Conservation (phyloP, 2,329 filamentous ascomycete species). For the Colletotrichum somersetense region DNA sequence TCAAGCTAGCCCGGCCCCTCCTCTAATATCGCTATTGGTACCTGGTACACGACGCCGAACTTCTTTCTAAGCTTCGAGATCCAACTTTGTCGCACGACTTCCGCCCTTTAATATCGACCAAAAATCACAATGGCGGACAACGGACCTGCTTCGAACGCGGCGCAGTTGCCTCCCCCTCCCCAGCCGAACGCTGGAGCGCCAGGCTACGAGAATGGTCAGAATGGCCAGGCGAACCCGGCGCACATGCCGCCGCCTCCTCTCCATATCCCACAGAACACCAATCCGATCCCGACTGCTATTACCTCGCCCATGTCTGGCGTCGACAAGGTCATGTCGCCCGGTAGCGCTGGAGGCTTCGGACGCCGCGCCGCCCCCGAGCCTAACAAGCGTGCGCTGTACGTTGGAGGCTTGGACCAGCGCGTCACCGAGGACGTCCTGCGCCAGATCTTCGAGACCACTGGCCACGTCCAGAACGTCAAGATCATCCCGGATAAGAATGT, state of each 20-base stretch:
- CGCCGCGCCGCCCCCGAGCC: constrained; percentile 95
- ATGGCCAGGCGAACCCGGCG: constrained; percentile 75
- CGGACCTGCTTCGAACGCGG: constrained; percentile 70
- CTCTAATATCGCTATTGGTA: constrained; percentile 39
- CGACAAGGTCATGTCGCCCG: constrained; percentile 84
- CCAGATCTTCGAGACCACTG: constrained; percentile 98
- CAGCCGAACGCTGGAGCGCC: constrained; percentile 78
- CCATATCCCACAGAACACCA: constrained; percentile 96
- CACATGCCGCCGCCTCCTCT: constrained; percentile 93
- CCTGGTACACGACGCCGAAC: constrained; percentile 16
- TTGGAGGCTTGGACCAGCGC: constrained; percentile 92
- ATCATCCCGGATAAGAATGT: constrained; percentile 99
- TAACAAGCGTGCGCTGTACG: constrained; percentile 97
- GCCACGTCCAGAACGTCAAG: constrained; percentile 98
- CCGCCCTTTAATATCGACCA: constrained; percentile 18
- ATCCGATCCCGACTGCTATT: constrained; percentile 93
- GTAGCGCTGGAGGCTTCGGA: constrained; percentile 82
- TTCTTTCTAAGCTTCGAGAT: constrained; percentile 12
- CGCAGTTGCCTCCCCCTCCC: constrained; percentile 77
- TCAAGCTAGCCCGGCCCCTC: constrained; percentile 38
- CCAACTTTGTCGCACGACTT: constrained; percentile 17
- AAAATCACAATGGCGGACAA: constrained; percentile 79
- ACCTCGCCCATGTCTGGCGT: constrained; percentile 84
- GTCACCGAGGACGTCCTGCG: constrained; percentile 96
- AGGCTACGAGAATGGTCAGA: constrained; percentile 81